Evolutionary conservation across 371 early-diverging fungal species (phyloP), one percentile per base, ranked within the genome.

Genomic region (Mucor racemosus): DNA sequence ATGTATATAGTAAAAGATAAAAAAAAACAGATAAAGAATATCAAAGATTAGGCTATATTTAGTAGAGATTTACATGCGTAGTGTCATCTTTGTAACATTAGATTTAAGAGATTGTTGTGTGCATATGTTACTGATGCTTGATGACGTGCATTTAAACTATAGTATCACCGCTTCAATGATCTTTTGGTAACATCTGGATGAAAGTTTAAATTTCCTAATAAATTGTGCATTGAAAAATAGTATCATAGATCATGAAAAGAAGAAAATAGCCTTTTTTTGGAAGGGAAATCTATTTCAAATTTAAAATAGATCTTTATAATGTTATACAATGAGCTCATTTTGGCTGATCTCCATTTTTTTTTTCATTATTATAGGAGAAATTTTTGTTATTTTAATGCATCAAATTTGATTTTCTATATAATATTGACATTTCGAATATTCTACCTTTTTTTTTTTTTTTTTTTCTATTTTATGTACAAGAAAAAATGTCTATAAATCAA

Each of bases 121-220:
- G n/a, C 44, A 44, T 17, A 42, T 15, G n/a, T 0, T 42, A 42
- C 17, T 50, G 26, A 50, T 50, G 50, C 26, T 21, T 50, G 50
- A 50, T 50, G 50, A 50, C 50, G 50, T 50, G 50, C 50, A 9
- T 19, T 19, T 21, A 26, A 50, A 11, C 50, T 44, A 44, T 44
- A 44, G 44, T 44, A 17, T 44, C 44, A 44, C 42, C 42, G 26
- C 26, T 42, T n/a, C n/a, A n/a, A 42, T 15, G 7, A 19, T 50
- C 50, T 50, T 6, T 11, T 50, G 50, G 21, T 50, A 50, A 21
- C 21, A 50, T 50, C 36, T 58, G n/a, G 11, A 58, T 31, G 6
- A 40, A 58, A 40, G 41, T 41, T 58, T 58, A 58, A 58, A 58
- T 58, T 58, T 41, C 58, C 58, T 58, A 58, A 14, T 58, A 40